Conservation (phyloP, 2,329 filamentous ascomycete species). For the Pseudocercospora vitis region DNA sequence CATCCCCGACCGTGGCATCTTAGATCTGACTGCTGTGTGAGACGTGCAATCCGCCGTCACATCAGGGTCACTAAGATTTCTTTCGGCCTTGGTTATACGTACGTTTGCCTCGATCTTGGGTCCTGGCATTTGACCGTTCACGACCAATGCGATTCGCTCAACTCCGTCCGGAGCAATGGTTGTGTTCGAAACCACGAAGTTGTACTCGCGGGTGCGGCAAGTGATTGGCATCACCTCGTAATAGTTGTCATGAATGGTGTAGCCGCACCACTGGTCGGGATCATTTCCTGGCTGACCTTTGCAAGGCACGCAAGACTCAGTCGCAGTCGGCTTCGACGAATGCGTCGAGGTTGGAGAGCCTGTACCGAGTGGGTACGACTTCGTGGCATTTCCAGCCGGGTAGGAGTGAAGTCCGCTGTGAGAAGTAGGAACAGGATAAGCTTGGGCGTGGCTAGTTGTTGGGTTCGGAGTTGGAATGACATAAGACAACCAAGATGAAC, state of each 20-base stretch:
- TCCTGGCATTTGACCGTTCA: slow-evolving; percentile 51
- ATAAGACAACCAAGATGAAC: slow-evolving; percentile 6
- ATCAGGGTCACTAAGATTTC: too few species aligned
- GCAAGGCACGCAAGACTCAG: slow-evolving; percentile 31
- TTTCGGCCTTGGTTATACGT: too few species aligned
- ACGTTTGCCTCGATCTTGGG: slow-evolving; percentile 47
- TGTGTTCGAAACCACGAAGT: slow-evolving; percentile 32
- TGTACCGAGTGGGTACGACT: background rate
- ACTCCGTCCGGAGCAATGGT: slow-evolving; percentile 48
- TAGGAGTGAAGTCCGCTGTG: slow-evolving; percentile 1
- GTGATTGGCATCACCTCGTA: slow-evolving; percentile 42
- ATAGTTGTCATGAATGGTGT: slow-evolving; percentile 38
- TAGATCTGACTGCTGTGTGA: too few species aligned
- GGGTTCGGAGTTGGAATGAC: slow-evolving; percentile 3
- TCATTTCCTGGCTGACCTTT: slow-evolving; percentile 35
- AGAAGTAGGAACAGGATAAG: background rate
- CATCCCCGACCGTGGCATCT: too few species aligned
- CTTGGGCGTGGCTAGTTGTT: background rate
- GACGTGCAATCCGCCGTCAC: too few species aligned
- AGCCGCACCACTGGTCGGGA: slow-evolving; percentile 37
- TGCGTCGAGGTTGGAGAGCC: background rate
- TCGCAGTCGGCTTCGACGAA: slow-evolving; percentile 13
- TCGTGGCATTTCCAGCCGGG: slow-evolving; percentile 3
- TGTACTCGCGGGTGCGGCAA: slow-evolving; percentile 42
- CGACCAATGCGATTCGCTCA: slow-evolving; percentile 33